Base-by-base conservation (phyloP, 2,329 filamentous ascomycete genomes). In the Venturia carpophila region DNA sequence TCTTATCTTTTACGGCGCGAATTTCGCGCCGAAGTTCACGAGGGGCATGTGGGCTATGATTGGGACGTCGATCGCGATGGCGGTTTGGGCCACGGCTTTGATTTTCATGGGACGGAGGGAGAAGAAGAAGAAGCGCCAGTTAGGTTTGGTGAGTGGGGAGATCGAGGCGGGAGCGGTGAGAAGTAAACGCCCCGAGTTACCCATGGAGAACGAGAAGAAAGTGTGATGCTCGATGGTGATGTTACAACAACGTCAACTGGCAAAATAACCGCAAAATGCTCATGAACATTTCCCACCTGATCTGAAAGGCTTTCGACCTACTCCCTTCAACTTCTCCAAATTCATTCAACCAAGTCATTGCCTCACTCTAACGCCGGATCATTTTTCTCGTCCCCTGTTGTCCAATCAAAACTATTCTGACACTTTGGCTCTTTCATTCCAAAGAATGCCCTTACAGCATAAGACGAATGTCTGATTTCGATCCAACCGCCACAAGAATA, bases 21-120 rank as follows among this genome's bases (percentile, higher is more conserved):
- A 82, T 2, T 82, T 84, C 73, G 88, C 87, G 3, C 88, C 87
- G 0, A 83, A 82, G 77, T 89, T 89, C 67, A 84, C 74, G 79
- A 79, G 80, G 66, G 87, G 87, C n/a, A 88, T 89, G 86, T 89
- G 84, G 81, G 86, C 87, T 3, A 89, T 89, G 87, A 87, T 90
- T 70, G 86, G 79, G 1, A 79, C 80, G 9, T 85, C 80, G 27
- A 83, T 88, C 64, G 82, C 81, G 1, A 74, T 89, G 71, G 79
- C 78, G 0, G 68, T 85, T 1, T 89, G 87, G 87, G 84, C 83
- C 1, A 80, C 73, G 0, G 77, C 78, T 1, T 71, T 88, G 52
- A 76, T 82, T 0, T 83, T 78, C 69, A 73, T 81, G 68, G 76
- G 78, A 10, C 67, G 68, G 13, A 72, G 76, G 63, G 73, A 75